These are phyloP conservation scores for Fusarium proliferatum DNA, from an alignment of 2,329 filamentous ascomycete species.

Conservation along the genomic window DNA sequence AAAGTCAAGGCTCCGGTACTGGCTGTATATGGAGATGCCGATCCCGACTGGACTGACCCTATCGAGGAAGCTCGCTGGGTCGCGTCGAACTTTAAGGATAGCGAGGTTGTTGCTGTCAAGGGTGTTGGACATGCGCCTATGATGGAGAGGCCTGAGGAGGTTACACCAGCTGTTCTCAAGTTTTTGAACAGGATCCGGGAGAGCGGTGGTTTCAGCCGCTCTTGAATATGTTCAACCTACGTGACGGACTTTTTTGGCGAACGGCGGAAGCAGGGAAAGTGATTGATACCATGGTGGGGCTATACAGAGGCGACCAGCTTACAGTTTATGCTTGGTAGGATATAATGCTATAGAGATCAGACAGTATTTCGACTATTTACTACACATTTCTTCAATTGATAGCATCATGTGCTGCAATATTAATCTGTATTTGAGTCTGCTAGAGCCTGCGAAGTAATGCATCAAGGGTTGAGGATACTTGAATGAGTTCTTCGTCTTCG, in stretches of 20 bases:
- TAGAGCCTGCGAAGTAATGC: not conserved
- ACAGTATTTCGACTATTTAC: not conserved
- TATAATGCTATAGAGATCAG: not conserved
- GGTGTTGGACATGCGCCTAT: constrained; percentile 27
- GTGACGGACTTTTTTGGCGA: not conserved
- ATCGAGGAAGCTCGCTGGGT: constrained; percentile 27
- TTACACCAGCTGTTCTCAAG: constrained; percentile 1
- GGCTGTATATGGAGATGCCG: constrained; percentile 26
- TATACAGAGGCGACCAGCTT: too few species aligned
- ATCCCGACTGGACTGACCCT: constrained; percentile 31
- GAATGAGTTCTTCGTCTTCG: constrained; percentile 24
- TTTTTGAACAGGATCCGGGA: constrained; percentile 5
- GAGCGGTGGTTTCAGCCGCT: not conserved
- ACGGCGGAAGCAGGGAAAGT: not conserved
- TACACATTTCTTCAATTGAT: not conserved
- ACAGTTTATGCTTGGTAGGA: not conserved
- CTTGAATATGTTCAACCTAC: not conserved
- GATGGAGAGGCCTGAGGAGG: constrained; percentile 20
- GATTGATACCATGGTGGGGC: not conserved
- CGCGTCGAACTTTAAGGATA: constrained; percentile 6
- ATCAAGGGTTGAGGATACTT: not conserved
- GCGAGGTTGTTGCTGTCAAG: constrained; percentile 7
- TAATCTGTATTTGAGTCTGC: accelerated
- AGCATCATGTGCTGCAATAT: accelerated
- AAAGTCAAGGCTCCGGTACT: constrained; percentile 29